These are phyloP conservation scores for Capronia epimyces DNA, from an alignment of 2,329 filamentous ascomycete species.

Conservation along the genomic window DNA sequence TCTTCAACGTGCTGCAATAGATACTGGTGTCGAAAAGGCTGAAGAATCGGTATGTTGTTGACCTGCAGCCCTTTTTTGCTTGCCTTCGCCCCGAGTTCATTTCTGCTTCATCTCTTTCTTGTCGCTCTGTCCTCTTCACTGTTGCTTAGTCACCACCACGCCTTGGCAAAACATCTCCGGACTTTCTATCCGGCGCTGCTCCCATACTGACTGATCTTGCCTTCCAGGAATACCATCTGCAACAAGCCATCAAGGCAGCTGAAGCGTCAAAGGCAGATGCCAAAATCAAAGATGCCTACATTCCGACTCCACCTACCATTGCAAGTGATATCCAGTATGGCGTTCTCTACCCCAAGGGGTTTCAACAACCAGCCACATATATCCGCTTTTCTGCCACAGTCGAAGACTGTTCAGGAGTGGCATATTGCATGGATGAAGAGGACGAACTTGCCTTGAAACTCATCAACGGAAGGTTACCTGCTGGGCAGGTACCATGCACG, in stretches of 20 bases:
- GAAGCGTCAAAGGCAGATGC: constrained; percentile 51
- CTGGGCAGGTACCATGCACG: constrained; percentile 58
- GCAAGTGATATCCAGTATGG: constrained; percentile 73
- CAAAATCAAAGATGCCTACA: constrained; percentile 59
- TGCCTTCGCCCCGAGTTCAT: background rate
- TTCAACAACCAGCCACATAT: constrained; percentile 82
- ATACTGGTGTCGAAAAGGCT: constrained; percentile 92
- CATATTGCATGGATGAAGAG: constrained; percentile 91
- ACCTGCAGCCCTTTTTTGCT: background rate
- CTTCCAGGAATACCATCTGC: constrained; percentile 83
- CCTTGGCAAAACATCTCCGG: constrained; percentile 17
- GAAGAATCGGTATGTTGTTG: constrained; percentile 83
- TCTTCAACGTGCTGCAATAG: constrained; percentile 76
- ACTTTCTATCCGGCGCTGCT: constrained; percentile 13
- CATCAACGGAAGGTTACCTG: constrained; percentile 71
- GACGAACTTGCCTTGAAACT: constrained; percentile 79
- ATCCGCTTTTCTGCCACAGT: constrained; percentile 98
- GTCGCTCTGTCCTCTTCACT: constrained; percentile 18
- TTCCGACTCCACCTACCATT: constrained; percentile 62
- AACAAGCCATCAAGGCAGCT: constrained; percentile 68
- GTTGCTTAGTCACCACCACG: constrained; percentile 18
- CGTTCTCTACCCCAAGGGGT: constrained; percentile 72
- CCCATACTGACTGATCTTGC: constrained; percentile 18
- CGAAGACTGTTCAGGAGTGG: constrained; percentile 83
- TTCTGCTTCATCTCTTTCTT: constrained; percentile 4